These are phyloP conservation scores for Starmera stellimalicola DNA, from an alignment of 1,139 yeast genomes.

Conservation along the genomic window DNA sequence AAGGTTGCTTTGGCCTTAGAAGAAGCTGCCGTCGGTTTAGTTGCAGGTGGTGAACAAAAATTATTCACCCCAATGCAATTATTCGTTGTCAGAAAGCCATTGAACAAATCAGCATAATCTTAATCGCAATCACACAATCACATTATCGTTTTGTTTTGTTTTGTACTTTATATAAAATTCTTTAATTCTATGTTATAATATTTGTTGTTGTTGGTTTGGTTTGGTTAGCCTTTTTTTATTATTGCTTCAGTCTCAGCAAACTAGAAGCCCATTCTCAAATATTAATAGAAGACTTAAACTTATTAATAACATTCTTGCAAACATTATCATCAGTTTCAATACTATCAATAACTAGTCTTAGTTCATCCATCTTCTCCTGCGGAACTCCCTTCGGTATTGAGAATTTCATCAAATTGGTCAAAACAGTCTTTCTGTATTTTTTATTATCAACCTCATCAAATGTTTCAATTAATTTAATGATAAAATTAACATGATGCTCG, in stretches of 20 bases:
- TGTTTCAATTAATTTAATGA: constrained; percentile 43
- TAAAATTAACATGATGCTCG: constrained; percentile 49
- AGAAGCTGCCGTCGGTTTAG: constrained; percentile 94
- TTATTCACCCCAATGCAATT: constrained; percentile 96
- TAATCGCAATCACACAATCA: no score
- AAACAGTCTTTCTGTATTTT: constrained; percentile 45
- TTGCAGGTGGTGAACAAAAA: constrained; percentile 82
- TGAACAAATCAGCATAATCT: no score
- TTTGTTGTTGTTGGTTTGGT: no score
- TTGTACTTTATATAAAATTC: neutral
- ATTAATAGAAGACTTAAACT: constrained; percentile 28
- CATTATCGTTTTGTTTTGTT: neutral
- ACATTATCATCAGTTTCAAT: no score
- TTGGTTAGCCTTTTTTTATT: no score
- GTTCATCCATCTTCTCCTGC: no score
- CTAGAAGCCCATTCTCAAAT: no score
- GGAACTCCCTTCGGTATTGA: no score
- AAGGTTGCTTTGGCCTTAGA: constrained; percentile 90
- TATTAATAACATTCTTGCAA: constrained; percentile 38
- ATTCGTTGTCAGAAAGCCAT: constrained; percentile 77
- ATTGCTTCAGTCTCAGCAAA: no score
- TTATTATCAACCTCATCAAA: constrained; percentile 40
- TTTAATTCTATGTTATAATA: neutral
- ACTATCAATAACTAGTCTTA: no score
- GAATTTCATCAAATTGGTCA: constrained; percentile 44